Percentiles rank a stretch among this genome's conserved stretches.
These are phyloP conservation scores for Sparassis latifolia DNA, from an alignment of 1,284 basidiomycete species.

Conservation along the genomic window DNA sequence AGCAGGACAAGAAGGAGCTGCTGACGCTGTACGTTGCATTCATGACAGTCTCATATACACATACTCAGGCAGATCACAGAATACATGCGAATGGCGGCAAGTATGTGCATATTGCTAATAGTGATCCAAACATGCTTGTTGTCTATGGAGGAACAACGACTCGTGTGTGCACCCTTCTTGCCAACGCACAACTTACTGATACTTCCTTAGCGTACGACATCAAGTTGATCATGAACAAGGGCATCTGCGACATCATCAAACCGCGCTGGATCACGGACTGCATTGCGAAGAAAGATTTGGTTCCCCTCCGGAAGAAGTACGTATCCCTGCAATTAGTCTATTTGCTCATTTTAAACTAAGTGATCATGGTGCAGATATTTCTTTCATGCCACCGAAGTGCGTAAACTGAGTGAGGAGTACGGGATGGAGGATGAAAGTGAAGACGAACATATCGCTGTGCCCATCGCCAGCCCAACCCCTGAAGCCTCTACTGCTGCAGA, in stretches of 20 bases:
- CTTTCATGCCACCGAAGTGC: conserved; percentile 54
- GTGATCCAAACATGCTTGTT: conserved; percentile 41
- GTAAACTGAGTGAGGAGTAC: conserved; percentile 26
- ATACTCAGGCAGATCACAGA: conserved; percentile 28
- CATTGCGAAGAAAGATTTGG: conserved; percentile 45
- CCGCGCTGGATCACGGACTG: conserved; percentile 81
- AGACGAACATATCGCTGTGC: conserved; percentile 15
- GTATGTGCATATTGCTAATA: conserved; percentile 57
- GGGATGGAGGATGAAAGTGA: conserved; percentile 24
- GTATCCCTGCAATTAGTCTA: conserved; percentile 2
- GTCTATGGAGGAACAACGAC: conserved; percentile 61
- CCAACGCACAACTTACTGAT: background rate
- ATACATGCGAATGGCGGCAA: conserved; percentile 76
- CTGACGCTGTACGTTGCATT: conserved; percentile 48
- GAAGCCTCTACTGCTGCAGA: conserved; percentile 11
- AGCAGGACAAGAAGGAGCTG: conserved; percentile 60
- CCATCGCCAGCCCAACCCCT: conserved; percentile 6
- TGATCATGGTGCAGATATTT: conserved; percentile 49
- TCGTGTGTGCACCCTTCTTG: conserved; percentile 36
- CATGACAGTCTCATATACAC: too few relatives aligned
- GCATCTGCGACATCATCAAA: conserved; percentile 61
- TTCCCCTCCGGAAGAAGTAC: conserved; percentile 67
- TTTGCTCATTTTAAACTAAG: background rate
- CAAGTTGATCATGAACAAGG: conserved; percentile 59
- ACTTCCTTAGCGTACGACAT: conserved; percentile 53